Conservation (phyloP, 768 basidiomycete species). For the Auriscalpium orientale region DNA sequence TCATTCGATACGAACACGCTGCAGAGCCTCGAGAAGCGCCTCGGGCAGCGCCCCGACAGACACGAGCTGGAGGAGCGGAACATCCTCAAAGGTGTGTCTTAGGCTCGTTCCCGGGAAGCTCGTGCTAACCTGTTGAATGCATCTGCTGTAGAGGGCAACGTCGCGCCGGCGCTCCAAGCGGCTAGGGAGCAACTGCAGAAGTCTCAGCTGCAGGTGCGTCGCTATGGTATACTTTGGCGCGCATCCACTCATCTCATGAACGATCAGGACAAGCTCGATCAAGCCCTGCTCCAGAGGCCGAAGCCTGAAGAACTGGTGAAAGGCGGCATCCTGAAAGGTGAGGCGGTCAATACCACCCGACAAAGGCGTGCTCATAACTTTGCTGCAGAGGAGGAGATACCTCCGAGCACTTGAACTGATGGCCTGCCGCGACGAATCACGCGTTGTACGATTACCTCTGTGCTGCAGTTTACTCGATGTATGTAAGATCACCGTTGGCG, state of each 20-base stretch:
- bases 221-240: background rate
- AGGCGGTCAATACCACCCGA: slow-evolving; percentile 7
- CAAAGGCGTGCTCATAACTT: background rate
- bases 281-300: slow-evolving; percentile 50
- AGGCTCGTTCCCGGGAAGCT: background rate
- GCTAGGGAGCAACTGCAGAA: slow-evolving; percentile 51
- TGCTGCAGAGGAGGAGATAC: slow-evolving; percentile 1
- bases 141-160: slow-evolving; percentile 44
- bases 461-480: background rate
- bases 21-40: slow-evolving; percentile 44
- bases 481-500: background rate
- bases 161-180: slow-evolving; percentile 54
- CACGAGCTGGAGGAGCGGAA: slow-evolving; percentile 57
- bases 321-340: slow-evolving; percentile 50
- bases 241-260: background rate
- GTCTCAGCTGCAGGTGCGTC: slow-evolving; percentile 53
- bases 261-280: slow-evolving; percentile 53
- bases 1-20: slow-evolving; percentile 28
- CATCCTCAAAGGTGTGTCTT: slow-evolving; percentile 53
- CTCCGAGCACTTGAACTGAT: background rate
- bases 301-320: slow-evolving; percentile 56
- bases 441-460: background rate
- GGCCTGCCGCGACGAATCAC: too few relatives aligned
- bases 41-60: slow-evolving; percentile 50
- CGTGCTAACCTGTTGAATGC: background rate